Evolutionary conservation across 1,284 basidiomycete genomes (phyloP), one percentile per base, ranked within the genome.

Genomic region (Moesziomyces parantarcticus): DNA sequence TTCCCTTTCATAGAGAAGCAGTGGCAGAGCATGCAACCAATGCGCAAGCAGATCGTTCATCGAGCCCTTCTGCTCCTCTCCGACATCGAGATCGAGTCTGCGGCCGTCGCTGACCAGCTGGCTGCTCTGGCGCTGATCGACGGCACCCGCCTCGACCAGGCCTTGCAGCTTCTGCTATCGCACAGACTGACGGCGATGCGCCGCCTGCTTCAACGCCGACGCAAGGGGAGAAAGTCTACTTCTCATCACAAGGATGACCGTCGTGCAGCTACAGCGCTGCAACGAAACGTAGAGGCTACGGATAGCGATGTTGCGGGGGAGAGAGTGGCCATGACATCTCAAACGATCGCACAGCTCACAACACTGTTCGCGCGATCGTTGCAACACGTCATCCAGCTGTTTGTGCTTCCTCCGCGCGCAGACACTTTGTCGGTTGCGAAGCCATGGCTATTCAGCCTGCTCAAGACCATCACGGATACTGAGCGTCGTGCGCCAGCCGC

Each of bases 1-100:
- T 78, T 78, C 29, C 76, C 76, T 3, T 78, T 76, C 63, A 72
- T 77, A 46, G 70, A 71, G 39, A 69, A 72, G 58, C 76, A 78
- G 21, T 74, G 66, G 70, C 63, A 65, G 29, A 66, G 61, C 44
- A 67, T 78, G 56, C 47, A 58, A 14, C 76, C 75, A 4, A 78
- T 78, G 76, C 65, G 69, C 32, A 75, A 76, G 50, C 74, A 76
- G 36, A 70, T 76, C 25, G 47, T 76, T 0, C 57, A 69, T 20
- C 41, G 74, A 23, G 70, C 74, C 8, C 52, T 74, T 2, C 42
- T 55, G 1, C 58, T 76, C 7, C 66, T 76, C 29, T 47, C 70
- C n/a, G 66, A 68, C 43, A 32, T 36, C 21, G 62, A 75, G 25
- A 62, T 75, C 22, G 63, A 70, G 41, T 58, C 53, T 20, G 50